Evolutionary conservation across 768 basidiomycete species (phyloP), one percentile per base, ranked within the genome.

Genomic region (Serendipita sp.): DNA sequence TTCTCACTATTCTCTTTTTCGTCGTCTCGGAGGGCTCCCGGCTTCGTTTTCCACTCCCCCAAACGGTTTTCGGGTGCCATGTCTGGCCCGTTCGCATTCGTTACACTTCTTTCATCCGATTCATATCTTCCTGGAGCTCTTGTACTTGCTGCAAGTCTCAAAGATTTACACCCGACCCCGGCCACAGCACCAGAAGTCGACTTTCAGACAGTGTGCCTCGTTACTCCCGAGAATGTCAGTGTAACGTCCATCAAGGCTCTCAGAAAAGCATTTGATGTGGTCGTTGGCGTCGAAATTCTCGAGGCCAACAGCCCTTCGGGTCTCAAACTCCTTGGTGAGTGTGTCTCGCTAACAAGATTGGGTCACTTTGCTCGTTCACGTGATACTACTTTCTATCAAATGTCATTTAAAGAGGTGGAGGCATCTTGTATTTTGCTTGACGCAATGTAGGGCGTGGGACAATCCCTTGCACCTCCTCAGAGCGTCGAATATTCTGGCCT

Each of bases 121-220:
- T 78, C 80, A 31, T 99, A 99, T 76, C 85, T 98, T 62, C 91
- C 91, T 37, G 96, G 96, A 63, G 93, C 88, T 37, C 85, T 98
- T 68, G 82, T 87, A 65, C 79, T 92, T 70, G 88, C 83, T 36
- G 88, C 87, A 63, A 88, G 95, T 15, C 80, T 99, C 68, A 82
- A 81, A 64, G 88, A 93, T 66, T 72, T 91, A 45, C 92, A 94
- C 70, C 78, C 81, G 16, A 74, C 75, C 46, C 82, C 84, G 5
- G 72, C 76, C 50, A 67, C 66, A 8, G 73, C 80, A 33, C 82
- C 84, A 62, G 79, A 83, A 71, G 80, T 85, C 65, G 62, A 67
- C 62, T 89, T 89, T 70, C 78, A 86, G 66, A 88, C 87, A 13
- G 85, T 93, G 66, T 96, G 92, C 75, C 76, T 99, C 46, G 91